Evolutionary conservation across 2,329 filamentous ascomycete genomes (phyloP), one percentile per base, ranked within the genome.

Genomic region (Graphilbum ipis-grandicollis): DNA sequence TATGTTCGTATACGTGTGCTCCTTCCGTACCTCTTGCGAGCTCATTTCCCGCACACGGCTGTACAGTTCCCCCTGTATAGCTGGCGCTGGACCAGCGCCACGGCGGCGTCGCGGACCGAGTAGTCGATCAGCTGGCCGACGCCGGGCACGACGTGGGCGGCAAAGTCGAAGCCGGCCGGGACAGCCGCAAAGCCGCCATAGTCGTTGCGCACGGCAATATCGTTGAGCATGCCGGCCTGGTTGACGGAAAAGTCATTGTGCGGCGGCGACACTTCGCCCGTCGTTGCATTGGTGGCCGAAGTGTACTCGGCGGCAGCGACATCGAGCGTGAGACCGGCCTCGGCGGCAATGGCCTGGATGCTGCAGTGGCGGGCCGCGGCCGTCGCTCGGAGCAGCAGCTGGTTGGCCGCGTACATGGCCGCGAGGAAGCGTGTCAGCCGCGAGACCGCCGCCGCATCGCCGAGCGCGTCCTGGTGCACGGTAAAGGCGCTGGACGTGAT

Each of bases 121-220:
- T 53, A 53, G 33, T 53, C 49, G 23, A 53, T 50, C 33, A 52
- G 41, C 38, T 50, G 44, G 2, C 47, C 49, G 14, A 33, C 9
- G 4, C 50, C 51, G 3, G 34, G 34, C 6, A 8, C 13, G 12
- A 36, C 26, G 18, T 23, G 23, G 10, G 30, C 22, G 3, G 15
- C 15, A 12, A 18, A 37, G 36, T 37, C 25, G 13, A 37, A 37
- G 19, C 17, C 36, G 15, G 19, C n/a, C 10, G 19, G 14, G 49
- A 51, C 15, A 31, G 34, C 22, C 48, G 45, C 2, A 48, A 50
- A 37, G 39, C 46, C 7, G 39, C 41, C 37, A 49, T 52, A 38
- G 51, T 44, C 35, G 48, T 51, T 19, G 35, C 42, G 18, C 31
- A 37, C 14, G 44, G 15, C 13, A 5, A 50, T 46, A 21, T 49